These are phyloP conservation scores for Ricinus communis DNA, from an alignment of 345 rosid species.

Conservation along the genomic window DNA sequence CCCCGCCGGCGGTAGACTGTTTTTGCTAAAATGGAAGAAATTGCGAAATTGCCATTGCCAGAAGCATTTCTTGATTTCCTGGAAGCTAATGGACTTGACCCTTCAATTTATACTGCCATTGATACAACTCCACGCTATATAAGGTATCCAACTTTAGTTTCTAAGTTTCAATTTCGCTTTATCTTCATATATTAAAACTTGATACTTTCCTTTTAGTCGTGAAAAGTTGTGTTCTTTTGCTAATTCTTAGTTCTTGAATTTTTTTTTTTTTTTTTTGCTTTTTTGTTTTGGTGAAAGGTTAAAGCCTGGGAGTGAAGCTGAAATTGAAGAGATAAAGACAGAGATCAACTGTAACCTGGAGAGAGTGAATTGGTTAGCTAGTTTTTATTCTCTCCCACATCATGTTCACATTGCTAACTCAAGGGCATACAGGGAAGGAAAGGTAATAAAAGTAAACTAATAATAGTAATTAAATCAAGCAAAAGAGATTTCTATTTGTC, in stretches of 20 bases:
- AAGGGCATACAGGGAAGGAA: constrained; percentile 68
- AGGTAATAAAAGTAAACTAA: constrained; percentile 33
- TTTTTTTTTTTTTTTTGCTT: neutral
- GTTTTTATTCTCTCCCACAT: constrained; percentile 77
- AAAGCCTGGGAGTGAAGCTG: constrained; percentile 65
- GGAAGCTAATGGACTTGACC: constrained; percentile 60
- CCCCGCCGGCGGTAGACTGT: no score
- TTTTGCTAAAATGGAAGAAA: constrained; percentile 39
- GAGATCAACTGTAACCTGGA: constrained; percentile 66
- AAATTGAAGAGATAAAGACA: constrained; percentile 53
- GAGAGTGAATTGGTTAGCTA: constrained; percentile 65
- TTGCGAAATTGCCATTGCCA: constrained; percentile 52
- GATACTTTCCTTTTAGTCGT: no score
- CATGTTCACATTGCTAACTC: constrained; percentile 70
- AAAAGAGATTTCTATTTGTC: no score
- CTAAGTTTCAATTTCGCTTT: constrained; percentile 3
- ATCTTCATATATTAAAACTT: neutral
- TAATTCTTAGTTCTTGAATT: neutral
- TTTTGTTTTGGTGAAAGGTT: constrained; percentile 42
- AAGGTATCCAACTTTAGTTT: constrained; percentile 40
- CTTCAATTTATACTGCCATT: constrained; percentile 54
- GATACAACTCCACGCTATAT: constrained; percentile 77
- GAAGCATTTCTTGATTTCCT: constrained; percentile 63
- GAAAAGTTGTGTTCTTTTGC: neutral
- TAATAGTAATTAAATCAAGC: neutral